Conservation (phyloP, 2,329 filamentous ascomycete genomes). For the Alternaria novae-zelandiae region DNA sequence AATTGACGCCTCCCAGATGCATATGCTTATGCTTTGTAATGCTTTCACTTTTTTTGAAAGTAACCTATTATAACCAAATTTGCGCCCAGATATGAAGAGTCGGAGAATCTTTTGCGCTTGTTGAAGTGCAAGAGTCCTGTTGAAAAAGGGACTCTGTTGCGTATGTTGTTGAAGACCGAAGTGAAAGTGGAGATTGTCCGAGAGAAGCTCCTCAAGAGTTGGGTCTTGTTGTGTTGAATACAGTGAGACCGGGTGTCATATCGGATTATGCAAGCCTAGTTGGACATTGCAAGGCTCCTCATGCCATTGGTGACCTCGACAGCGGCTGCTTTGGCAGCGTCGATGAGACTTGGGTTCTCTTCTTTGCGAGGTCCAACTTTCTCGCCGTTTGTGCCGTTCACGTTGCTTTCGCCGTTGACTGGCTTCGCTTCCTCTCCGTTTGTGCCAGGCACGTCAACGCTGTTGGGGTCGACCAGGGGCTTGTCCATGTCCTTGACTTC, state of each 20-base stretch:
- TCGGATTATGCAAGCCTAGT: constrained; percentile 20
- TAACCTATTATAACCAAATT: too few relatives aligned
- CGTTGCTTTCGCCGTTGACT: constrained; percentile 10
- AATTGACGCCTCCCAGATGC: constrained; percentile 48
- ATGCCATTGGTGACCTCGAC: constrained; percentile 41
- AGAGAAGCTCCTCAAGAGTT: constrained; percentile 14
- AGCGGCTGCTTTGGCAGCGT: constrained; percentile 36
- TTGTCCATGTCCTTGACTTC: constrained; percentile 69
- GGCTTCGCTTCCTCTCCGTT: constrained; percentile 13
- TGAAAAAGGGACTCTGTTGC: constrained; percentile 20
- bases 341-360: constrained; percentile 26
- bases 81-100: background rate
- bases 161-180: constrained; percentile 11
- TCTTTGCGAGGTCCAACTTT: constrained; percentile 20
- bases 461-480: constrained; percentile 29
- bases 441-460: constrained; percentile 12
- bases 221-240: constrained; percentile 45
- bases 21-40: constrained; percentile 10
- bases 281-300: constrained; percentile 33
- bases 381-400: constrained; percentile 22
- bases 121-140: constrained; percentile 31
- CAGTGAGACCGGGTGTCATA: constrained; percentile 29
- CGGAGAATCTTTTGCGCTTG: constrained; percentile 15
- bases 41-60: too few relatives aligned
- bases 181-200: background rate